Conservation (phyloP, 345 rosid species). For the Moricandia moricandioides region DNA sequence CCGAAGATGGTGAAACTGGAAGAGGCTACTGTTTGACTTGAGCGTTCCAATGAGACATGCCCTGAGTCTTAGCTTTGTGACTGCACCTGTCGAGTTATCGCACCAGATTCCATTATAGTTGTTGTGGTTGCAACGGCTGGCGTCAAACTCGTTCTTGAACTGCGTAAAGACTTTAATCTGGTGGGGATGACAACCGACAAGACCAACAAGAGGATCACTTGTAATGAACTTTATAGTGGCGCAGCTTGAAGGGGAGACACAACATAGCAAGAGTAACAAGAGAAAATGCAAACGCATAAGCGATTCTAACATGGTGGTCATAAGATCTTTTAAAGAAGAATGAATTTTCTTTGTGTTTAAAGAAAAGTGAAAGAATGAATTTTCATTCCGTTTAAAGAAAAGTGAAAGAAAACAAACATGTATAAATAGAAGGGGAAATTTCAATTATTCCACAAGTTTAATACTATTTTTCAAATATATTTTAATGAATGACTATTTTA, state of each 20-base stretch:
- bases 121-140: background rate
- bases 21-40: conserved; percentile 15
- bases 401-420: background rate
- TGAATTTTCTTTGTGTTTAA: background rate
- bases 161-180: conserved; percentile 14
- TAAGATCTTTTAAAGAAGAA: background rate
- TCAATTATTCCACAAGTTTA: no score
- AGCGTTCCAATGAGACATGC: conserved; percentile 10
- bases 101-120: conserved; percentile 14
- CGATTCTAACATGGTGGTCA: background rate
- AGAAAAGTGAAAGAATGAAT: background rate
- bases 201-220: background rate
- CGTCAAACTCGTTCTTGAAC: conserved; percentile 24
- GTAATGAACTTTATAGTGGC: background rate
- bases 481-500: no score
- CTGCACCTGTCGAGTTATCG: conserved; percentile 8
- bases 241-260: background rate
- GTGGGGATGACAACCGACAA: background rate
- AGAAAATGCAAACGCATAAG: conserved; percentile 2
- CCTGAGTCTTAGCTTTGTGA: conserved; percentile 10
- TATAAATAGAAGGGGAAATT: background rate
- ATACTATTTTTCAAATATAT: no score
- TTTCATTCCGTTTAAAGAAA: background rate
- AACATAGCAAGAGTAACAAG: background rate
- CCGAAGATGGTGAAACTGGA: background rate